These are phyloP conservation scores for Hyaloscypha bicolor DNA, from an alignment of 495 filamentous ascomycete genomes.

Conservation along the genomic window DNA sequence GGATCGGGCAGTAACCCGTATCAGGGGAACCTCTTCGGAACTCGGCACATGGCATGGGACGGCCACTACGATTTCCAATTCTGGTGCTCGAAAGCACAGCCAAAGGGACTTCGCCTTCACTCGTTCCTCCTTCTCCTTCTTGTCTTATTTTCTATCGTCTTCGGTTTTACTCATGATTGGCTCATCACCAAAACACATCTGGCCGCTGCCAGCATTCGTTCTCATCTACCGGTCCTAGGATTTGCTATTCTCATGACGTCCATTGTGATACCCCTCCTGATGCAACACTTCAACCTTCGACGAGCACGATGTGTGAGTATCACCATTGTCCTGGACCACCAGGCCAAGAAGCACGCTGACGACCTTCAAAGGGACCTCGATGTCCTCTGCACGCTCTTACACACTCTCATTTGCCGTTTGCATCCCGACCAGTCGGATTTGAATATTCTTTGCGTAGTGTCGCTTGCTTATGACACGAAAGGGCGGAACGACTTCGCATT, in stretches of 20 bases:
- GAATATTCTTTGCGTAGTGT: slow-evolving; percentile 5
- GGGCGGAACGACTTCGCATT: background rate
- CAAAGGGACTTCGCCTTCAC: background rate
- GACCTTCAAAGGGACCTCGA: background rate
- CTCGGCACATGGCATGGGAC: slow-evolving; percentile 5
- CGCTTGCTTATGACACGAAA: slow-evolving; percentile 11
- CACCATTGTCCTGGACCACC: background rate
- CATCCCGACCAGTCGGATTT: slow-evolving; percentile 1
- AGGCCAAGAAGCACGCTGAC: slow-evolving; percentile 1
- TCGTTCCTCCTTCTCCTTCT: slow-evolving; percentile 2
- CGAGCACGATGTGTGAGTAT: slow-evolving; percentile 14
- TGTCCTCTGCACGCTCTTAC: slow-evolving; percentile 20
- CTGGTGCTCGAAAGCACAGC: slow-evolving; percentile 15
- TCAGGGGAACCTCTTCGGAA: slow-evolving; percentile 18
- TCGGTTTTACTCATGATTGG: slow-evolving; percentile 18
- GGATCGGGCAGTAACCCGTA: slow-evolving; percentile 18
- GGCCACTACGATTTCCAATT: background rate
- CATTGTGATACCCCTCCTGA: slow-evolving; percentile 11
- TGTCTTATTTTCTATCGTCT: slow-evolving; percentile 16
- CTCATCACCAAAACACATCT: slow-evolving; percentile 5
- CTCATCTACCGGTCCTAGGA: slow-evolving; percentile 17
- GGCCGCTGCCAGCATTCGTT: background rate
- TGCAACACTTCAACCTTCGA: slow-evolving; percentile 10
- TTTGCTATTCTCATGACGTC: slow-evolving; percentile 21
- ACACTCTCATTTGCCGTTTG: slow-evolving; percentile 7